Base-by-base conservation (phyloP, 768 basidiomycete genomes). In the Kondoa malvinella region DNA sequence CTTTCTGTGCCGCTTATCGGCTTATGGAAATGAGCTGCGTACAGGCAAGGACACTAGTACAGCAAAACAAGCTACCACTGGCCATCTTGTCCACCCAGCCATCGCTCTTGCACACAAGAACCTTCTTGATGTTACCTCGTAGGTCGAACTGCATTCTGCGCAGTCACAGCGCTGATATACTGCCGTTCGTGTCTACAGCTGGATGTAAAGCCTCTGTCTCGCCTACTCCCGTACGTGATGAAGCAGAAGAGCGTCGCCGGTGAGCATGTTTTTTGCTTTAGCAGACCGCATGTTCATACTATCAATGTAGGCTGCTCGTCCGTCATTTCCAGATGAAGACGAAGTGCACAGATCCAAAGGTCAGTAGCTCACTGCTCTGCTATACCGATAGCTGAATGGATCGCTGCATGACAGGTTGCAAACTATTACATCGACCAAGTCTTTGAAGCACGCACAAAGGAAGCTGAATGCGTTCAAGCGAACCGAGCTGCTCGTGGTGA, bases 291-390 rank as follows among this genome's bases (percentile, higher is more conserved):
- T n/a, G n/a, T n/a, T n/a, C n/a, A n/a, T n/a, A n/a, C n/a, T n/a
- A n/a, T n/a, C n/a, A n/a, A n/a, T n/a, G n/a, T n/a, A n/a, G n/a
- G n/a, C n/a, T 63, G 61, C 15, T 27, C 14, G 61, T 63, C n/a
- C 29, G 27, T 34, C 27, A 63, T 4, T 63, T 63, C 31, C 61
- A 63, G 33, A 27, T 17, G 27, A 27, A 32, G 12, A 63, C 61
- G 3, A 63, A 63, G 32, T 63, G 61, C n/a, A 63, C 61, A 17
- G 61, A 63, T 8, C 61, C 27, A 63, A 63, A 63, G 61, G 58
- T 60, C 27, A 31, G 58, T 60, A 31, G 30, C 27, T 25, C 25
- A 4, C 58, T 60, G 27, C 58, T 31, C 50, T 25, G 25, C 50
- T 14, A 56, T 25, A 25, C 50, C 50, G 25, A 56, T 56, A 56